Evolutionary conservation across 805 yeast species (phyloP).

Genomic region (Wickerhamiella nectarea): DNA sequence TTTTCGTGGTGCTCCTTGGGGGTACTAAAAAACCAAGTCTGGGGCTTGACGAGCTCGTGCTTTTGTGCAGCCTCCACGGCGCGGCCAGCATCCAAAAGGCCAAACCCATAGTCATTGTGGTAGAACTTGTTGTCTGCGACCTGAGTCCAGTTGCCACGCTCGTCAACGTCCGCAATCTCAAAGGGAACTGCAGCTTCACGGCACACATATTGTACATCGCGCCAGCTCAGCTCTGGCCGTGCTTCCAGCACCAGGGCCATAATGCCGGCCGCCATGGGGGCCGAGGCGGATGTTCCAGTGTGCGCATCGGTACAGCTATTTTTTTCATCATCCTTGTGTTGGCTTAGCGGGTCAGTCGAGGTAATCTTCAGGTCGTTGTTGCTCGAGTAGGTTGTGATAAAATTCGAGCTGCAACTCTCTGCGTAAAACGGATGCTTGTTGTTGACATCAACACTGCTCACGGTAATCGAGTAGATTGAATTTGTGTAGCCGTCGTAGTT

Average conservation of each 20-base stretch:
- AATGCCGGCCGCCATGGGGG: conserved; percentile 96
- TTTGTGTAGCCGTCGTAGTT: conserved; percentile 96
- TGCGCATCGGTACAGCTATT: conserved; percentile 57
- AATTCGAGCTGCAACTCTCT: conserved; percentile 86
- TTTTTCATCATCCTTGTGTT: conserved; percentile 37
- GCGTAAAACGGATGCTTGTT: conserved; percentile 83
- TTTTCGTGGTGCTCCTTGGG: conserved; percentile 26
- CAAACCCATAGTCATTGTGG: conserved; percentile 84
- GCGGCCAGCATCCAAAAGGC: conserved; percentile 69
- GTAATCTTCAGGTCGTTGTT: conserved; percentile 83
- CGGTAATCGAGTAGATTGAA: conserved; percentile 86
- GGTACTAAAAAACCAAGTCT: conserved; percentile 59
- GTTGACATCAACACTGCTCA: conserved; percentile 79
- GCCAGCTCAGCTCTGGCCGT: conserved; percentile 84
- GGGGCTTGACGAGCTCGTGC: conserved; percentile 87
- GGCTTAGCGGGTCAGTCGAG: conserved; percentile 38
- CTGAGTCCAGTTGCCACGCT: conserved; percentile 60
- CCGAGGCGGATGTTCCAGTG: conserved; percentile 98
- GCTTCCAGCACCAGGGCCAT: conserved; percentile 70
- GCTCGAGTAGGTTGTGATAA: conserved; percentile 86
- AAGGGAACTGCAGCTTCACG: conserved; percentile 59
- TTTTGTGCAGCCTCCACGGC: conserved; percentile 57
- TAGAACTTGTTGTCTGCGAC: conserved; percentile 56
- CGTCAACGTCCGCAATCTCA: conserved; percentile 28
- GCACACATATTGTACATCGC: conserved; percentile 81